Evolutionary conservation across 352 stramenopile species (phyloP).

Genomic region (Globisporangium emineosum): DNA sequence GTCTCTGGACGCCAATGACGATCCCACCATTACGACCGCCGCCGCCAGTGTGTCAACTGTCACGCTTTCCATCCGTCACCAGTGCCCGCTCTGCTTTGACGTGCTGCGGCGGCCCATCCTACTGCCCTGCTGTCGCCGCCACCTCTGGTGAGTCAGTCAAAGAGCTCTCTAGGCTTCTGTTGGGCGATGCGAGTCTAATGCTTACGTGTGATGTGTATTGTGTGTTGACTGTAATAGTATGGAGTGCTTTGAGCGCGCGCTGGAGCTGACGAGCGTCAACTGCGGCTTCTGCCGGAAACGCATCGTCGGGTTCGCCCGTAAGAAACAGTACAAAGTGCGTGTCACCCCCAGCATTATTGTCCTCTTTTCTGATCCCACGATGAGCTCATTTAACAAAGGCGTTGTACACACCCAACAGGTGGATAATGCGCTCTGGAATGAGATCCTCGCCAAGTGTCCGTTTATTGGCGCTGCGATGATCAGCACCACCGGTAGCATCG

Average conservation of each 20-base stretch:
- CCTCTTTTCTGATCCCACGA: background rate
- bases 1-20: background rate
- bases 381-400: background rate
- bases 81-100: slow-evolving; percentile 80
- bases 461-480: slow-evolving; percentile 25
- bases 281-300: slow-evolving; percentile 79
- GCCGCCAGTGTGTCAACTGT: slow-evolving; percentile 2
- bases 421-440: slow-evolving; percentile 56
- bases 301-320: slow-evolving; percentile 70
- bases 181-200: background rate
- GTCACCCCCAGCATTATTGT: background rate
- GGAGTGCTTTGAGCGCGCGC: slow-evolving; percentile 67
- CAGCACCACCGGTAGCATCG: background rate
- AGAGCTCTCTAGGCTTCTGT: background rate
- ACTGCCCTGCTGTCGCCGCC: slow-evolving; percentile 66
- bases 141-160: slow-evolving; percentile 50
- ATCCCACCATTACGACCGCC: background rate
- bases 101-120: slow-evolving; percentile 62
- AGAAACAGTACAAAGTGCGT: slow-evolving; percentile 59
- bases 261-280: slow-evolving; percentile 75
- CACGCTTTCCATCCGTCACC: slow-evolving; percentile 55
- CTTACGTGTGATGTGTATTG: background rate
- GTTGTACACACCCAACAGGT: slow-evolving; percentile 14
- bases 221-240: slow-evolving; percentile 21
- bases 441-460: slow-evolving; percentile 48